phyloP scores from a whole-genome alignment of 805 yeast genomes.

The Ogataea polymorpha region DNA sequence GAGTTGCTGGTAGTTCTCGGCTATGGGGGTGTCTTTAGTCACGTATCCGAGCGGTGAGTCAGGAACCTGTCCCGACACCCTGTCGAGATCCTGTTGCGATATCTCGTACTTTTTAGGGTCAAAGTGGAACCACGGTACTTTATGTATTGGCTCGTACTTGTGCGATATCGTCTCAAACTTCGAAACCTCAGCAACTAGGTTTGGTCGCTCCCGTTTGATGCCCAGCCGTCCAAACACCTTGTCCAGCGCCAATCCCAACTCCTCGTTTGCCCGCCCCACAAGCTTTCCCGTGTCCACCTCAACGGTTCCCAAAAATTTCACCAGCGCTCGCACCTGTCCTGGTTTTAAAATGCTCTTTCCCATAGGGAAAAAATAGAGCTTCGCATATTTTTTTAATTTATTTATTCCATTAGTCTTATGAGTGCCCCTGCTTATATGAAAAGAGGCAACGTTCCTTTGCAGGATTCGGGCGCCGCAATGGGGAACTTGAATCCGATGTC shows the following conservation, averaged over 20 bases:
- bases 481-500: neutral
- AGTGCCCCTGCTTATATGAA: conserved; percentile 7
- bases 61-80: conserved; percentile 15
- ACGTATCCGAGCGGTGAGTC: conserved; percentile 16
- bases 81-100: conserved; percentile 10
- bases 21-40: conserved; percentile 14
- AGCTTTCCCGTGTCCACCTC: neutral
- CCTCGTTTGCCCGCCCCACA: neutral
- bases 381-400: conserved; percentile 1
- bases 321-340: neutral
- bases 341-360: neutral
- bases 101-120: conserved; percentile 5
- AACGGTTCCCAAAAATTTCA: neutral
- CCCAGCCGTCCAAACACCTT: neutral
- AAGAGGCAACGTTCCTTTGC: neutral
- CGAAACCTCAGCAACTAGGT: neutral
- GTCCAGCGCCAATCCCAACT: neutral
- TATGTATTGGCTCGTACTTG: conserved; percentile 1
- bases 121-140: conserved; percentile 8
- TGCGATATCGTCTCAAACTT: neutral
- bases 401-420: neutral
- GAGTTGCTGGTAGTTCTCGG: conserved; percentile 9
- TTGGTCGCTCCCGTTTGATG: neutral
- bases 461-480: conserved; percentile 2
- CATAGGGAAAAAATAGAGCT: neutral